Base-by-base conservation (phyloP, 2,329 filamentous ascomycete species). In the Beauveria asiatica region DNA sequence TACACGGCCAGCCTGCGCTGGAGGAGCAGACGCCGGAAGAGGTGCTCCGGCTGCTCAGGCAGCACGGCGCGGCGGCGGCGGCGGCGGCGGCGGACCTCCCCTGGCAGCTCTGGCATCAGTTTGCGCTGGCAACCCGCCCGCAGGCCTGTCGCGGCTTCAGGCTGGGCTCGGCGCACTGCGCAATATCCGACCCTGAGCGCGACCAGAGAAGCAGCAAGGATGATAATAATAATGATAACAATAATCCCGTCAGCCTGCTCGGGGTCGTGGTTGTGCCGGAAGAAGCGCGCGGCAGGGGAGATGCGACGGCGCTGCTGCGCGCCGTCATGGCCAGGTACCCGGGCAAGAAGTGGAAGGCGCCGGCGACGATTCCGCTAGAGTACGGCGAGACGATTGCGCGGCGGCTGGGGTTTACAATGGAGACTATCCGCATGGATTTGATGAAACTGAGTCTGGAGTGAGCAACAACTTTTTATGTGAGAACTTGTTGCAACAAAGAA, bases 131-230 rank as follows among this genome's bases (percentile, higher is more conserved):
- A n/a, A 52, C 13, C 45, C 53, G 37, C 3, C 44, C 59, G 21
- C 33, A 55, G 3, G 46, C 57, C 16, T 50, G 62, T 13, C 42
- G 57, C 39, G 63, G 58, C 2, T 68, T 64, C 45, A 60, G 46
- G 39, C 62, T 64, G 19, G 64, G 60, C 21, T 49, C 62, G 17
- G 66, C 65, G 17, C 64, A 62, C 52, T 66, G 65, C 53, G 65
- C 62, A 27, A 60, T 64, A n/a, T 56, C 62, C 1, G 52, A 65
- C 13, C 65, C 65, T 2, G 62, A 62, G 25, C 62, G 64, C 42
- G 55, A 57, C 30, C 21, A 23, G 21, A 11, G 3, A 41, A 60
- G 61, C 27, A 60, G 61, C 8, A 48, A 54, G 19, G 62, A 64
- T 19, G 4, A 30, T 8, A 30, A 27, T 27, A 7, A 11, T 5